Conservation (phyloP, 306 rosid species). For the Crataegus laevigata region DNA sequence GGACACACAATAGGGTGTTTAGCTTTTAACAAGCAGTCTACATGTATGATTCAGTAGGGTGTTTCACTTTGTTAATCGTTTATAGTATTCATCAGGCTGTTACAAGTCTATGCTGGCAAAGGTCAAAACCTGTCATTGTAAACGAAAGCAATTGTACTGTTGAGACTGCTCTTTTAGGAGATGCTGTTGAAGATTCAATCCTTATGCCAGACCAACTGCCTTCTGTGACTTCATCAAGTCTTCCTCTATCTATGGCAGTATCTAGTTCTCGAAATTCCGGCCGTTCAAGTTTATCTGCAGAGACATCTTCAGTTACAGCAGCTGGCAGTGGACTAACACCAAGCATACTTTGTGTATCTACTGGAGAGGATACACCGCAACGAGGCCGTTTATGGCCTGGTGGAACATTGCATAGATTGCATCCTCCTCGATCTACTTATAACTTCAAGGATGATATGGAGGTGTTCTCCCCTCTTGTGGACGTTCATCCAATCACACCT, state of each 20-base stretch:
- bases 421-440: constrained; percentile 72
- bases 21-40: background rate
- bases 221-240: constrained; percentile 59
- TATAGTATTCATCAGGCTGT: constrained; percentile 66
- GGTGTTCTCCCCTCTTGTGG: constrained; percentile 96
- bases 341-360: constrained; percentile 36
- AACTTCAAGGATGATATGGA: constrained; percentile 98
- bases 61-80: constrained; percentile 12
- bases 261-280: constrained; percentile 59
- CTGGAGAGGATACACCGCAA: constrained; percentile 70
- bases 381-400: constrained; percentile 75
- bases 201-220: constrained; percentile 99
- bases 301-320: constrained; percentile 42
- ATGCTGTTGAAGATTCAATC: constrained; percentile 84
- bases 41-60: constrained; percentile 2
- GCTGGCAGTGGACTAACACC: constrained; percentile 46
- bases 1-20: background rate
- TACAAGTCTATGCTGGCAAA: constrained; percentile 96
- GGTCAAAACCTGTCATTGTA: constrained; percentile 85
- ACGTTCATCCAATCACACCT: constrained; percentile 90
- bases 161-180: constrained; percentile 85
- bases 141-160: constrained; percentile 68
- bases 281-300: constrained; percentile 51
- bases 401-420: constrained; percentile 64
- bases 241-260: constrained; percentile 46